These are phyloP conservation scores for Modicella reniformis DNA, from an alignment of 371 early-diverging fungal genomes.

Conservation along the genomic window DNA sequence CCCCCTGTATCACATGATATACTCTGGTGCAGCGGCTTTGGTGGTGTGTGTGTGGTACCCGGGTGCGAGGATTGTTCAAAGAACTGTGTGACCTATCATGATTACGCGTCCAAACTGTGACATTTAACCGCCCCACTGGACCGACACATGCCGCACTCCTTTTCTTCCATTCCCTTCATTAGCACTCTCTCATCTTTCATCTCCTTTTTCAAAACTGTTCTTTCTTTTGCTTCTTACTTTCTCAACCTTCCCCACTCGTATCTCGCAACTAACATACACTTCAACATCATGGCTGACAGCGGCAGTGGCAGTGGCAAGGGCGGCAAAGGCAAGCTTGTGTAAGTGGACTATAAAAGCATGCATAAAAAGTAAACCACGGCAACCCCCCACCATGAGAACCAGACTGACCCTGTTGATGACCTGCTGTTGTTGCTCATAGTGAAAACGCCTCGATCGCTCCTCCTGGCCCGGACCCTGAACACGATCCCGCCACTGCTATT, in stretches of 20 bases:
- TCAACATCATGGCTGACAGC: conserved; percentile 35
- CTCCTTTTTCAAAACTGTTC: not conserved
- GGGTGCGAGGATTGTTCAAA: too few relatives aligned
- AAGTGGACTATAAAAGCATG: conserved; percentile 19
- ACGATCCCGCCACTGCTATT: conserved; percentile 93
- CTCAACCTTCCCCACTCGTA: not conserved
- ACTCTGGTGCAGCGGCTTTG: too few relatives aligned
- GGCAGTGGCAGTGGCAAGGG: conserved; percentile 43
- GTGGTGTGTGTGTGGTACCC: too few relatives aligned
- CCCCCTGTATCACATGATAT: too few relatives aligned
- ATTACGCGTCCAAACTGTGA: too few relatives aligned
- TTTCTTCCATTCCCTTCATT: too few relatives aligned
- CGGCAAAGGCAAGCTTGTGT: conserved; percentile 53
- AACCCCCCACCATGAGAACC: not conserved
- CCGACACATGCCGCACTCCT: too few relatives aligned
- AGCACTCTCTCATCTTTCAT: too few relatives aligned
- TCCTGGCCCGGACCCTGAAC: conserved; percentile 62
- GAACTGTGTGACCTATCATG: too few relatives aligned
- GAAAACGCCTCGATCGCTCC: conserved; percentile 52
- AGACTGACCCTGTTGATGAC: not conserved
- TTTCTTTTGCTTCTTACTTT: conserved; percentile 2
- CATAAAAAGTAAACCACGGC: not conserved
- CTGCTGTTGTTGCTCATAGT: conserved; percentile 9
- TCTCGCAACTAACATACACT: conserved; percentile 12
- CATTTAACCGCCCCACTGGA: too few relatives aligned